Conservation (phyloP, 768 basidiomycete genomes). For the Mycena venus region DNA sequence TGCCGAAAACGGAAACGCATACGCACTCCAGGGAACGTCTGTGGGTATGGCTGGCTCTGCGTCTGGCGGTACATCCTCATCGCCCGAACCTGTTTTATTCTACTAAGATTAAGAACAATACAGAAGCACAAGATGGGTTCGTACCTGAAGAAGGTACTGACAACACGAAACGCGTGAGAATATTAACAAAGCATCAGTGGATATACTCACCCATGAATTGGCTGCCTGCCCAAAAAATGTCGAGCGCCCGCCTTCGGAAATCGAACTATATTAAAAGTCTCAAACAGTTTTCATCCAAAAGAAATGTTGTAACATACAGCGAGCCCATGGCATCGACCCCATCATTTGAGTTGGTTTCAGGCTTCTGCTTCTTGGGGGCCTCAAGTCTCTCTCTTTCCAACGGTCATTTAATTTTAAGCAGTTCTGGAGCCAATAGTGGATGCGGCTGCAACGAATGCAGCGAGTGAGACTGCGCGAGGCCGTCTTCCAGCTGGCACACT, state of each 20-base stretch:
- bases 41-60: conserved; percentile 58
- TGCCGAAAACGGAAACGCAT: conserved; percentile 70
- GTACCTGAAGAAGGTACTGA: conserved; percentile 77
- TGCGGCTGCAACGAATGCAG: conserved; percentile 63
- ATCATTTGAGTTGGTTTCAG: conserved; percentile 69
- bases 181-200: neutral
- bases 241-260: conserved; percentile 71
- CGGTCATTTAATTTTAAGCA: conserved; percentile 76
- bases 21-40: conserved; percentile 71
- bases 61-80: conserved; percentile 57
- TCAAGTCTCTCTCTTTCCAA: conserved; percentile 57
- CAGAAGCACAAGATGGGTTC: conserved; percentile 25
- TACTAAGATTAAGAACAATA: conserved; percentile 35
- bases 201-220: conserved; percentile 73
- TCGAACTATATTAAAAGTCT: conserved; percentile 57
- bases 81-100: conserved; percentile 73
- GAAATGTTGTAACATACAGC: conserved; percentile 55
- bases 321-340: conserved; percentile 76
- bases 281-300: conserved; percentile 16
- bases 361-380: conserved; percentile 54
- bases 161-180: neutral
- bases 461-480: conserved; percentile 66
- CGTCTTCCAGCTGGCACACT: conserved; percentile 79
- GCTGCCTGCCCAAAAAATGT: conserved; percentile 77
- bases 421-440: conserved; percentile 71